These are phyloP conservation scores for Suillus discolor DNA, from an alignment of 768 basidiomycete species.

Conservation along the genomic window DNA sequence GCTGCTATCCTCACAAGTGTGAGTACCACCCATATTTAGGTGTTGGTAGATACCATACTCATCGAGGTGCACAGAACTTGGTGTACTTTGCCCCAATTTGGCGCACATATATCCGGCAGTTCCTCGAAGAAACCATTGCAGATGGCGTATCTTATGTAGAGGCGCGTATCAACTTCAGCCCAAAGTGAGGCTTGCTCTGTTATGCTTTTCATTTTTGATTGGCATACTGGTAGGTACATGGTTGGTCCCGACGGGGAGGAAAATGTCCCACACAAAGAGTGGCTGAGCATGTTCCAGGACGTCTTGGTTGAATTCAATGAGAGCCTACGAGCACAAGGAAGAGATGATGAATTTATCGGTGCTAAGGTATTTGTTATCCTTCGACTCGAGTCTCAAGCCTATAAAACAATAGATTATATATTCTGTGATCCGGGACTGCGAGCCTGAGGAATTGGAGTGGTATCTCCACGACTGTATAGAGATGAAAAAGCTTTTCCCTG, in stretches of 20 bases:
- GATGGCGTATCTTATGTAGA: conserved; percentile 78
- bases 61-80: conserved; percentile 31
- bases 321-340: conserved; percentile 51
- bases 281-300: conserved; percentile 54
- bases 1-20: conserved; percentile 55
- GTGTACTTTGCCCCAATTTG: conserved; percentile 59
- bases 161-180: conserved; percentile 63
- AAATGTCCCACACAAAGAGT: conserved; percentile 60
- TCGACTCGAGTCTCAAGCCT: background rate
- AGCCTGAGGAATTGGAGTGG: conserved; percentile 59
- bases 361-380: conserved; percentile 43
- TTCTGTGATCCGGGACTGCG: conserved; percentile 57
- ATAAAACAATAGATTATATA: conserved; percentile 62
- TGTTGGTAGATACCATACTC: background rate
- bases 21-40: conserved; percentile 14
- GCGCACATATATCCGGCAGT: conserved; percentile 59
- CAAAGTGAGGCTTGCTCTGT: conserved; percentile 43
- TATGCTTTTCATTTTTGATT: background rate
- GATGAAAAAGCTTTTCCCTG: conserved; percentile 74
- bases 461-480: conserved; percentile 75
- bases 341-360: conserved; percentile 65
- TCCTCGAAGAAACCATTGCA: conserved; percentile 60
- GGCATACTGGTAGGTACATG: conserved; percentile 48
- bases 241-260: conserved; percentile 56
- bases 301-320: conserved; percentile 55